Base-by-base conservation (phyloP, 306 rosid genomes). In the Phaseolus lunatus region DNA sequence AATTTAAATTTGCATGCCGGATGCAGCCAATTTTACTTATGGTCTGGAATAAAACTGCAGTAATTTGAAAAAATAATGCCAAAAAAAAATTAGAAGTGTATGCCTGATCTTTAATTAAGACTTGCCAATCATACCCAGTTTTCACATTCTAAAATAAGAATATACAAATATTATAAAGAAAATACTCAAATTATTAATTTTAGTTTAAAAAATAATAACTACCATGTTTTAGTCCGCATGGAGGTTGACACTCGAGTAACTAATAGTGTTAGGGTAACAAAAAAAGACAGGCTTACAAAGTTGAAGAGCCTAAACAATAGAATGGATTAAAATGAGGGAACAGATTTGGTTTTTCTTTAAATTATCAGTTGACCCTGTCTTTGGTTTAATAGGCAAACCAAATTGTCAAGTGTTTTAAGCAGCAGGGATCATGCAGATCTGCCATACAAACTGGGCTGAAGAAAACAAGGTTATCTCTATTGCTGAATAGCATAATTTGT, bases 81-180 rank as follows among this genome's bases (percentile, higher is more conserved):
- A 22, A 44, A 44, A 67, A 23, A 16, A 18, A 37, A 19, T n/a
- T 62, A 11, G 9, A 65, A 11, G 31, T 39, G 23, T 48, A 47
- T 48, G 50, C 56, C 16, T 37, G 53, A 23, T 53, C 56, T 77
- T 18, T 31, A 39, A 39, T 8, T 1, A 19, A 52, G 57, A 35
- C 23, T 76, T 77, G 47, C 53, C 62, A 77, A 18, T 35, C 29
- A 39, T 52, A 16, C 58, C 31, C 41, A 23, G 69, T 67, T 23
- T 43, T 44, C 56, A 65, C n/a, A 18, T 37, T 37, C 70, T 37
- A 65, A 65, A 33, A 65, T 4, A 64, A 9, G 26, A 4, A 35
- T 18, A 63, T 35, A 59, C 26, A 41, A 67, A 43, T 43, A 43
- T 67, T 67, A 43, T 14, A 43, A 12, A 13, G 52, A 41, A 41